Evolutionary conservation across 352 stramenopile species (phyloP).

Genomic region (Aphanomyces cochlioides): DNA sequence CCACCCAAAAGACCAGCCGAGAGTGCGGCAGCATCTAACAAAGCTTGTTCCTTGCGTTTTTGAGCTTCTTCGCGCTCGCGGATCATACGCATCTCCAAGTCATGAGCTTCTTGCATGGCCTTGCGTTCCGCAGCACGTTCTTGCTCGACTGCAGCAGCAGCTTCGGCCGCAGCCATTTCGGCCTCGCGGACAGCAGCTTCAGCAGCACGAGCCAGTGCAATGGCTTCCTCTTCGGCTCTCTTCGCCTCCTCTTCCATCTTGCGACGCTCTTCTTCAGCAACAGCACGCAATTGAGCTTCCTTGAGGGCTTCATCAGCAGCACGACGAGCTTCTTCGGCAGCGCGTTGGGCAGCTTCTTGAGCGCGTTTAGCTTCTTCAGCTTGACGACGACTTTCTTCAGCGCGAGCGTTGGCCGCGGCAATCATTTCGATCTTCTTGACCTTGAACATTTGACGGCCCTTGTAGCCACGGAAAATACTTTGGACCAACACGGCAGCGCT

Average conservation of each 20-base stretch:
- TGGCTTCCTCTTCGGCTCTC: constrained; percentile 58
- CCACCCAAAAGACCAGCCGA: constrained; percentile 70
- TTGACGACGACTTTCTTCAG: constrained; percentile 64
- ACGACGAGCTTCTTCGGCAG: constrained; percentile 52
- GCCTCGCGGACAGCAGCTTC: constrained; percentile 55
- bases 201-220: constrained; percentile 52
- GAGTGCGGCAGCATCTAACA: constrained; percentile 68
- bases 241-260: constrained; percentile 69
- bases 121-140: constrained; percentile 77
- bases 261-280: constrained; percentile 55
- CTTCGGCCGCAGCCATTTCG: constrained; percentile 65
- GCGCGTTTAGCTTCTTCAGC: constrained; percentile 78
- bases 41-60: constrained; percentile 54
- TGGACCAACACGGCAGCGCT: constrained; percentile 67
- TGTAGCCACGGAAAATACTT: constrained; percentile 74
- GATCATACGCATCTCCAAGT: constrained; percentile 55
- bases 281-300: constrained; percentile 52
- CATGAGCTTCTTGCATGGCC: constrained; percentile 68
- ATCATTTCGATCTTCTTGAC: constrained; percentile 84
- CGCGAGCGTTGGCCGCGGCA: constrained; percentile 63
- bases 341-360: constrained; percentile 64
- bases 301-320: constrained; percentile 52
- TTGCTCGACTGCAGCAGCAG: constrained; percentile 66
- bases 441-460: constrained; percentile 68
- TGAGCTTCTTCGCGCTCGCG: constrained; percentile 55